Evolutionary conservation across 2,329 filamentous ascomycete genomes (phyloP).

Genomic region (Gaeumannomyces sp.): DNA sequence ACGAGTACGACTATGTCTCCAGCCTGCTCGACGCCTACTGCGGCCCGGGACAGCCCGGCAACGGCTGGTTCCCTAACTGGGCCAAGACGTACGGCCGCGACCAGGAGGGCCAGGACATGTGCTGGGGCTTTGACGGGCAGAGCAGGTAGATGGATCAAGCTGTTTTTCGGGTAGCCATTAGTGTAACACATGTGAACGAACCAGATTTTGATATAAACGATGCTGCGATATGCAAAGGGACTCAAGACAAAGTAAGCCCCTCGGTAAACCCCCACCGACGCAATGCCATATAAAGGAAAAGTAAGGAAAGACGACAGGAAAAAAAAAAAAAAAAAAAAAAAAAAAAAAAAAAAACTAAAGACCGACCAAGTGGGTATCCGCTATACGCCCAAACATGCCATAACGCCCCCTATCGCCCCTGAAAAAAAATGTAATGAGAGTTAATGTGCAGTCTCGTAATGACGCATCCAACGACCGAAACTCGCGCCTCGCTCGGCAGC

Average conservation of each 20-base stretch:
- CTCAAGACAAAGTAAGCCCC: no score
- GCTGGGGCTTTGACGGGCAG: not conserved
- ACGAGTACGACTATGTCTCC: not conserved
- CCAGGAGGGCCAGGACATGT: not conserved
- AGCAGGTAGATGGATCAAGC: not conserved
- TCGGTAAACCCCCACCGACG: no score
- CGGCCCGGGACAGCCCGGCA: not conserved
- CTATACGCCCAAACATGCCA: not conserved
- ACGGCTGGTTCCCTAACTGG: not conserved
- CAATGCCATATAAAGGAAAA: no score
- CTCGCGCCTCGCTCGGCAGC: no score
- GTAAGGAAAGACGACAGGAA: no score
- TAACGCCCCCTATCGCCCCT: not conserved
- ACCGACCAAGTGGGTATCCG: not conserved
- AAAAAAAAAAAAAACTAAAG: no score
- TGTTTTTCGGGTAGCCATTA: no score
- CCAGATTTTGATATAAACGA: no score
- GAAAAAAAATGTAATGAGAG: not conserved
- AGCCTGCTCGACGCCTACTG: not conserved
- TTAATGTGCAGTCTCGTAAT: not conserved
- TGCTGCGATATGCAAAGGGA: no score
- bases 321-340: not conserved
- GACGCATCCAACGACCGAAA: no score
- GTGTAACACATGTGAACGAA: no score
- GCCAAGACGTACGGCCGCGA: not conserved